Percentiles rank a stretch among this genome's conserved stretches.
These are phyloP conservation scores for Pilatotrama ljubarskyi DNA, from an alignment of 768 basidiomycete genomes.

Conservation along the genomic window DNA sequence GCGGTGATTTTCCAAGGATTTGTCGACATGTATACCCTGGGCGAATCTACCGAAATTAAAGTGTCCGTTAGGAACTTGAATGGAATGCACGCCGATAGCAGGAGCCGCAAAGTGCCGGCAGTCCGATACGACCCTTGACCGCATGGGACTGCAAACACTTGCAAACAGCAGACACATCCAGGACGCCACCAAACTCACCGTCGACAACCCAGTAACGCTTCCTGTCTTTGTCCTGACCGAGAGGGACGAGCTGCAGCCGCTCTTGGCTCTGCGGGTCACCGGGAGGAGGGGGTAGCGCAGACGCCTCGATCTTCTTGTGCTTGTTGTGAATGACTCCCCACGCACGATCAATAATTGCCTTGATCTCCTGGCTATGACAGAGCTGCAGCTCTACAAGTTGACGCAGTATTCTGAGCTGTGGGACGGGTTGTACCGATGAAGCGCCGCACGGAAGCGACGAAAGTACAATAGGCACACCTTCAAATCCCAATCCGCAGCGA, in stretches of 20 bases:
- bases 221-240: constrained; percentile 75
- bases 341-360: constrained; percentile 74
- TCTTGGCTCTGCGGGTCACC: constrained; percentile 68
- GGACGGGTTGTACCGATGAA: constrained; percentile 13
- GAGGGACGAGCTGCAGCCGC: constrained; percentile 61
- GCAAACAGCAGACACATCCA: constrained; percentile 51
- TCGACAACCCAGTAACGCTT: constrained; percentile 87
- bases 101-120: constrained; percentile 45
- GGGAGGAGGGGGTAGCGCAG: constrained; percentile 50
- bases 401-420: constrained; percentile 77
- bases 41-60: constrained; percentile 62
- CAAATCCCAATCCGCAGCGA: constrained; percentile 76
- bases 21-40: constrained; percentile 78
- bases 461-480: constrained; percentile 55
- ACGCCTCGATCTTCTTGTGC: constrained; percentile 76
- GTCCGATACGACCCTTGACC: constrained; percentile 14
- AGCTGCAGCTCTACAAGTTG: constrained; percentile 86
- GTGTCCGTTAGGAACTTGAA: constrained; percentile 25
- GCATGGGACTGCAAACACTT: constrained; percentile 60
- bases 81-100: constrained; percentile 24
- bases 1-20: constrained; percentile 91
- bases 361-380: constrained; percentile 64
- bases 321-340: constrained; percentile 86
- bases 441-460: constrained; percentile 23
- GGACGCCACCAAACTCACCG: constrained; percentile 58